These are phyloP conservation scores for Xerocomus tenax DNA, from an alignment of 1,284 basidiomycete genomes.

Conservation along the genomic window DNA sequence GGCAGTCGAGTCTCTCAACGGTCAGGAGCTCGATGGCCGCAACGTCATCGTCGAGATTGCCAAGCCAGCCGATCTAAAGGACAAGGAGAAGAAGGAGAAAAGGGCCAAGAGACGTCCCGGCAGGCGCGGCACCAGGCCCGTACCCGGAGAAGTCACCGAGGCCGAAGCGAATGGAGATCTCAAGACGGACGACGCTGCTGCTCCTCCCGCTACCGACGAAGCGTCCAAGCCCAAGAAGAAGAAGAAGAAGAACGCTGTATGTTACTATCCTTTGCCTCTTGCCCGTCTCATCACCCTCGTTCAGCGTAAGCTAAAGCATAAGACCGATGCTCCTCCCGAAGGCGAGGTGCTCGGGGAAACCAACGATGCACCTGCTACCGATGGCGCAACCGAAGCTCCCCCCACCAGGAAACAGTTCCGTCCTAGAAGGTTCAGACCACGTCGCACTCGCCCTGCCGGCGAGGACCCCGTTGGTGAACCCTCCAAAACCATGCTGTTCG, in stretches of 20 bases:
- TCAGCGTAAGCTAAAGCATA: conserved; percentile 52
- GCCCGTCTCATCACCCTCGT: conserved; percentile 14
- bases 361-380: conserved; percentile 32
- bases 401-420: conserved; percentile 45
- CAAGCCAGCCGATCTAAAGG: conserved; percentile 79
- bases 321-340: conserved; percentile 33
- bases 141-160: conserved; percentile 76
- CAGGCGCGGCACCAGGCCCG: conserved; percentile 73
- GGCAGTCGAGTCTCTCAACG: conserved; percentile 80
- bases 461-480: conserved; percentile 73
- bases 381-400: conserved; percentile 30
- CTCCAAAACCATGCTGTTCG: conserved; percentile 81
- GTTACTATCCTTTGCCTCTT: conserved; percentile 21
- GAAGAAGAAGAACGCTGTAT: conserved; percentile 61
- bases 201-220: conserved; percentile 43
- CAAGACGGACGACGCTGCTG: conserved; percentile 41
- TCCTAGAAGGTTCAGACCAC: conserved; percentile 55
- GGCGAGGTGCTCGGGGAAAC: conserved; percentile 32
- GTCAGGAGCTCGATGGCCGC: conserved; percentile 81
- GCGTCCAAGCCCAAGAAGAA: conserved; percentile 72
- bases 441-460: conserved; percentile 55
- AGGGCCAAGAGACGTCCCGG: conserved; percentile 68
- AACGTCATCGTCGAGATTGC: conserved; percentile 82
- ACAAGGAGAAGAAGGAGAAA: conserved; percentile 66
- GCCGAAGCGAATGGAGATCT: conserved; percentile 75